Evolutionary conservation across 345 rosid genomes (phyloP), one percentile per base, ranked within the genome.

Genomic region (Kandelia obovata): DNA sequence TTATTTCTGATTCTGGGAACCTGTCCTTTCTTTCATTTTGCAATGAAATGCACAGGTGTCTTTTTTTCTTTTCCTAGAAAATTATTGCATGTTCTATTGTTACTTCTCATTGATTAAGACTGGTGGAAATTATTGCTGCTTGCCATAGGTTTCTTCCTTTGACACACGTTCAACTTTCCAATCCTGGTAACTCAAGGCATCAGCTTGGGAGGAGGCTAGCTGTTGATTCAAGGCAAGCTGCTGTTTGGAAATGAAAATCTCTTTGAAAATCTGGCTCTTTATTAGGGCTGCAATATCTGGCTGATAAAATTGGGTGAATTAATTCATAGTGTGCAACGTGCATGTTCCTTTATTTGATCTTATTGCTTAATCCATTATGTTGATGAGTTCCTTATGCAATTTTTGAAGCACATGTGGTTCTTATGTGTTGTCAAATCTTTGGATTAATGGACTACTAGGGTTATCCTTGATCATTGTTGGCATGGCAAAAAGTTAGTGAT

Each of bases 1-100:
- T 86, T 71, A 75, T 85, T 75, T 95, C 99, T 82, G 99, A 95
- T 82, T 95, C 99, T n/a, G 99, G 99, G 76, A 95, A 88, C 87
- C 98, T 95, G 71, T 86, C 98, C 10, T 83, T 95, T 75, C 97
- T 95, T 68, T 46, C 91, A 62, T 95, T 95, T 83, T 85, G 88
- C 85, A 90, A 82, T 80, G 98, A 92, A 77, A 95, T 95, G 99
- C 91, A 86, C 92, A 92, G 98, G 99, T 95, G 73, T 68, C 66
- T 58, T 30, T 59, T 28, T 72, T 31, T 68, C 59, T 53, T 62
- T 43, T 39, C 66, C 65, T 28, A 74, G 28, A 67, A 53, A 32
- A 57, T 72, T 78, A 67, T 73, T 55, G 20, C 55, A 58, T 55
- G 31, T 64, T 53, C 52, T 47, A 27, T 46, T 58, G 5, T 62